Evolutionary conservation across 441 rosid genomes (phyloP).

Genomic region (Erysimum cheiri): DNA sequence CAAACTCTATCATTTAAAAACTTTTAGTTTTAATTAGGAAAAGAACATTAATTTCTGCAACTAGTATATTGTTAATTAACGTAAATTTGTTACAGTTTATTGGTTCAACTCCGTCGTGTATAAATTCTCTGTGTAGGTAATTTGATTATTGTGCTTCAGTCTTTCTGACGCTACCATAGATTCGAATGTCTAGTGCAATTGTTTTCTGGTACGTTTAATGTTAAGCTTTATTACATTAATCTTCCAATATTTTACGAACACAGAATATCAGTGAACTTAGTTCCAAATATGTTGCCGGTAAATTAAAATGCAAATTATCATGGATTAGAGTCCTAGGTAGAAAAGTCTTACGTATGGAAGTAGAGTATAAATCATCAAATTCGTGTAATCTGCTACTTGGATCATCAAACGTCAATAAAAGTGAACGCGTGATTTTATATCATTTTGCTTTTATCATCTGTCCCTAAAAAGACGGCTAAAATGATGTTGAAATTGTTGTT

Average conservation of each 20-base stretch:
- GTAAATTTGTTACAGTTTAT: not conserved
- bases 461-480: slow-evolving; percentile 46
- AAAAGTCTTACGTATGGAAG: slow-evolving; percentile 3
- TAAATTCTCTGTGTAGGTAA: not conserved
- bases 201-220: not conserved
- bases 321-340: not conserved
- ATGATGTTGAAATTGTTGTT: slow-evolving; percentile 44
- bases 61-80: not conserved
- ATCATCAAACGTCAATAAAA: slow-evolving; percentile 39
- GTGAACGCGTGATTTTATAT: slow-evolving; percentile 39
- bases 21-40: not conserved
- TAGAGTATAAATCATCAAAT: not conserved
- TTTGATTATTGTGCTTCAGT: not conserved
- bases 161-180: not conserved
- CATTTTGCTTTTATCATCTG: slow-evolving; percentile 26
- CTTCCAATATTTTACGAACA: not conserved
- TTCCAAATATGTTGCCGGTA: not conserved
- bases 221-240: not conserved
- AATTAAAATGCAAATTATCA: not conserved
- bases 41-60: not conserved
- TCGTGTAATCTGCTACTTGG: slow-evolving; percentile 26
- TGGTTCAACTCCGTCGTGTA: not conserved
- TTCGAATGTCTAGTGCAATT: not conserved
- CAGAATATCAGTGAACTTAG: not conserved
- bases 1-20: not conserved